Conservation (phyloP, 2,329 filamentous ascomycete genomes). For the Stemphylium beticola region DNA sequence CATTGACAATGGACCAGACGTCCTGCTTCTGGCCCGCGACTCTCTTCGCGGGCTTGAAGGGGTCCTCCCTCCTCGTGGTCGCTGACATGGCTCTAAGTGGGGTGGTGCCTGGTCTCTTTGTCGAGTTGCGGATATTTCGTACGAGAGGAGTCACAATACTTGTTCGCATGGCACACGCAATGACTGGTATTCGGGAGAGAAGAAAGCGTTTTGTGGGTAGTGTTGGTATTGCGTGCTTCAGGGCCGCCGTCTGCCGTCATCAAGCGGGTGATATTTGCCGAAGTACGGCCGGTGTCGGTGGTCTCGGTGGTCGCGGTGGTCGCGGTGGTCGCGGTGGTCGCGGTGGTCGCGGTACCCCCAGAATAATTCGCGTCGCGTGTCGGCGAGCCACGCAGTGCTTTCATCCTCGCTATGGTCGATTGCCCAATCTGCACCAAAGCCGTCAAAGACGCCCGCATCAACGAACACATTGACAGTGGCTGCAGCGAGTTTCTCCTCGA, state of each 20-base stretch:
- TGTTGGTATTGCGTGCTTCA: slow-evolving; percentile 38
- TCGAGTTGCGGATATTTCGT: slow-evolving; percentile 3
- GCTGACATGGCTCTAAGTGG: slow-evolving; percentile 46
- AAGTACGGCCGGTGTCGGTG: slow-evolving; percentile 18
- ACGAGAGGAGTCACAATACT: slow-evolving; percentile 11
- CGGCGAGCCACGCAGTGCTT: slow-evolving; percentile 1
- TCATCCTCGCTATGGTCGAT: slow-evolving; percentile 60
- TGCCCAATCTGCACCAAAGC: slow-evolving; percentile 82
- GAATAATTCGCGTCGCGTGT: slow-evolving; percentile 20
- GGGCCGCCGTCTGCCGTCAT: slow-evolving; percentile 37
- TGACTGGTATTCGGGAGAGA: neutral
- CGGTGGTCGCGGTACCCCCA: slow-evolving; percentile 22
- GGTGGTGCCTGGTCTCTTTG: slow-evolving; percentile 11
- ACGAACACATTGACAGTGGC: slow-evolving; percentile 85
- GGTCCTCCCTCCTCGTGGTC: slow-evolving; percentile 44
- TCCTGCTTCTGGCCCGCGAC: slow-evolving; percentile 63
- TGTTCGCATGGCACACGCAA: slow-evolving; percentile 21
- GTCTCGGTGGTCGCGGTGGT: slow-evolving; percentile 23
- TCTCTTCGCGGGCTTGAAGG: slow-evolving; percentile 61
- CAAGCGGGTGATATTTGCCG: slow-evolving; percentile 28
- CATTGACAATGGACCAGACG: slow-evolving; percentile 72
- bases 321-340: no score
- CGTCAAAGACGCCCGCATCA: slow-evolving; percentile 78
- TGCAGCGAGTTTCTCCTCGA: slow-evolving; percentile 73
- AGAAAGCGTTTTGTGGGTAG: neutral